A percentile compares a stretch with the other conserved stretches of the same genome.
phyloP scores from a whole-genome alignment of 331 rosid species.

The Phaseolus coccineus region DNA sequence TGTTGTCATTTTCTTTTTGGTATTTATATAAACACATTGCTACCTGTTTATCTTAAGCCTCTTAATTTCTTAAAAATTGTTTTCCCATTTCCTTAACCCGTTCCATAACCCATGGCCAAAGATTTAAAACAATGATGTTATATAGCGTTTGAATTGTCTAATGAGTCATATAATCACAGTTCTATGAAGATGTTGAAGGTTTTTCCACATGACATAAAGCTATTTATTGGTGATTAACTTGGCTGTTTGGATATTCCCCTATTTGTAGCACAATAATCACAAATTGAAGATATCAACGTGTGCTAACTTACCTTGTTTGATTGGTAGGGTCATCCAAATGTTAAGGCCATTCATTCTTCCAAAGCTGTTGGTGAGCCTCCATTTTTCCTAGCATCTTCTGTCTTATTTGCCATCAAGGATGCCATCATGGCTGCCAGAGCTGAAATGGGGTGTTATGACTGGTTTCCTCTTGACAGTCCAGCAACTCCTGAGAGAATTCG shows the following conservation, averaged over 20 bases:
- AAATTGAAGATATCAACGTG: slow-evolving; percentile 28
- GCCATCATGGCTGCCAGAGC: slow-evolving; percentile 81
- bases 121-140: not conserved
- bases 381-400: slow-evolving; percentile 87
- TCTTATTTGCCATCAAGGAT: slow-evolving; percentile 85
- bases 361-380: slow-evolving; percentile 99
- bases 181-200: no score
- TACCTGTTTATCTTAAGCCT: not conserved
- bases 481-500: slow-evolving; percentile 97
- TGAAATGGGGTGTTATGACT: slow-evolving; percentile 65
- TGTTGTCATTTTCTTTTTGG: not conserved
- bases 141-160: no score
- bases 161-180: no score
- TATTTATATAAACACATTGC: not conserved
- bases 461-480: slow-evolving; percentile 96
- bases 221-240: not conserved
- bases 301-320: slow-evolving; percentile 33
- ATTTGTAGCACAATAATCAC: not conserved
- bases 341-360: slow-evolving; percentile 91
- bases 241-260: slow-evolving; percentile 11
- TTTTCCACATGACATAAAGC: no score
- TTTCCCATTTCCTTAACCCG: not conserved
- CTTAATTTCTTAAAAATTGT: not conserved
- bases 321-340: slow-evolving; percentile 90
- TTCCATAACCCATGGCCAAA: not conserved